Percentiles rank a stretch among this genome's conserved stretches.
Evolutionary conservation across 1,284 basidiomycete species (phyloP).

Genomic region (Takashimella koratensis): DNA sequence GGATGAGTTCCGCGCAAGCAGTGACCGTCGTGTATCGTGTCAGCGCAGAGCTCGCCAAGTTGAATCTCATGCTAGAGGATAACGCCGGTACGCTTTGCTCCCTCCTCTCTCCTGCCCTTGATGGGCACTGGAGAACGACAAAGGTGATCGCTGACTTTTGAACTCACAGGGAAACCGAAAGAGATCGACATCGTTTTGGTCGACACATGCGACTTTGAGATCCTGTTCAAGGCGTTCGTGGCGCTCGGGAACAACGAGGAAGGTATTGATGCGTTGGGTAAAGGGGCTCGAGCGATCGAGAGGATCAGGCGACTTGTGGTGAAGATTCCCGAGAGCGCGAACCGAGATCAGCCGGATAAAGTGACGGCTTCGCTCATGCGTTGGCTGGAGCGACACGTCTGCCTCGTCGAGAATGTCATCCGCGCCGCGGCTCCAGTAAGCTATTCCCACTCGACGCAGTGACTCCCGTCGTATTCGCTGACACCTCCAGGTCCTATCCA

Average conservation of each 20-base stretch:
- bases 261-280: constrained; percentile 8
- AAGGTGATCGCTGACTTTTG: not conserved
- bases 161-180: constrained; percentile 1
- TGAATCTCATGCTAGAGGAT: constrained; percentile 1
- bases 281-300: constrained; percentile 2
- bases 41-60: not conserved
- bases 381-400: not conserved
- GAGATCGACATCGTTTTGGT: constrained; percentile 2
- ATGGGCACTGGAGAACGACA: not conserved
- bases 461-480: too few relatives aligned
- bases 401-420: not conserved
- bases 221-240: constrained; percentile 10
- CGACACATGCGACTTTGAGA: constrained; percentile 2
- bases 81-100: not conserved
- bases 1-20: not conserved
- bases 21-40: not conserved
- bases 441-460: too few relatives aligned
- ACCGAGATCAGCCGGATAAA: not conserved
- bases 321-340: not conserved
- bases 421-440: not conserved
- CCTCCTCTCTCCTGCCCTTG: not conserved
- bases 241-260: constrained; percentile 6
- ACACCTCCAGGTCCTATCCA: not conserved
- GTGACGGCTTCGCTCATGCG: not conserved
- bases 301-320: not conserved